These are phyloP conservation scores for Senna tora DNA, from an alignment of 306 rosid genomes.

Conservation along the genomic window DNA sequence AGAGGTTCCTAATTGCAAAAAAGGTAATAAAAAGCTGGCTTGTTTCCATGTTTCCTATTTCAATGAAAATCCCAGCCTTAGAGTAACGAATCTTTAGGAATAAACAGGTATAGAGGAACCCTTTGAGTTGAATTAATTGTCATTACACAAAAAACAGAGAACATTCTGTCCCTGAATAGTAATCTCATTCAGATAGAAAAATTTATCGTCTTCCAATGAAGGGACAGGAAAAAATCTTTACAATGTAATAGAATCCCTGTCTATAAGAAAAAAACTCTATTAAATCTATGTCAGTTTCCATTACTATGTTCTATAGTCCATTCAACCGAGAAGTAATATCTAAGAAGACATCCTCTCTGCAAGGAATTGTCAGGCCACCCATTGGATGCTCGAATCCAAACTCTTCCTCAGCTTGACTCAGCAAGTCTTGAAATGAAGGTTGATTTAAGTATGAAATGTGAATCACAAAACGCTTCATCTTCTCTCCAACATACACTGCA, in stretches of 20 bases:
- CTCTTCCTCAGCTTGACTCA: slow-evolving; percentile 37
- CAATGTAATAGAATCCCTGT: not conserved
- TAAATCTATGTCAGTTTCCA: too few relatives aligned
- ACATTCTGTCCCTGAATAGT: not conserved
- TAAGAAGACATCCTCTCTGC: too few relatives aligned
- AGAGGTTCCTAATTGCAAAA: not conserved
- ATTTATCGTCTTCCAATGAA: too few relatives aligned
- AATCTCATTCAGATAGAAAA: too few relatives aligned
- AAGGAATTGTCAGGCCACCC: too few relatives aligned
- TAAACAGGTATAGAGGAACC: too few relatives aligned
- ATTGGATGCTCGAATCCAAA: too few relatives aligned
- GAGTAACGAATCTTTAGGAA: not conserved
- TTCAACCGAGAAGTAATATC: not conserved
- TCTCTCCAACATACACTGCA: not conserved
- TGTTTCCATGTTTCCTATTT: too few relatives aligned
- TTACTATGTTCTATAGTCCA: too few relatives aligned
- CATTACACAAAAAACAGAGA: not conserved
- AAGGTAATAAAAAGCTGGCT: not conserved
- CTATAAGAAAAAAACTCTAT: too few relatives aligned
- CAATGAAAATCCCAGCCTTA: not conserved
- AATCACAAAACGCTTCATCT: slow-evolving; percentile 34
- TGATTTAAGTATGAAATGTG: slow-evolving; percentile 50
- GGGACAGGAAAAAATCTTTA: not conserved
- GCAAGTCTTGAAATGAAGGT: slow-evolving; percentile 47
- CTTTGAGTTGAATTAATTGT: not conserved